Conservation (phyloP, 495 filamentous ascomycete genomes). For the Xylaria bambusicola region DNA sequence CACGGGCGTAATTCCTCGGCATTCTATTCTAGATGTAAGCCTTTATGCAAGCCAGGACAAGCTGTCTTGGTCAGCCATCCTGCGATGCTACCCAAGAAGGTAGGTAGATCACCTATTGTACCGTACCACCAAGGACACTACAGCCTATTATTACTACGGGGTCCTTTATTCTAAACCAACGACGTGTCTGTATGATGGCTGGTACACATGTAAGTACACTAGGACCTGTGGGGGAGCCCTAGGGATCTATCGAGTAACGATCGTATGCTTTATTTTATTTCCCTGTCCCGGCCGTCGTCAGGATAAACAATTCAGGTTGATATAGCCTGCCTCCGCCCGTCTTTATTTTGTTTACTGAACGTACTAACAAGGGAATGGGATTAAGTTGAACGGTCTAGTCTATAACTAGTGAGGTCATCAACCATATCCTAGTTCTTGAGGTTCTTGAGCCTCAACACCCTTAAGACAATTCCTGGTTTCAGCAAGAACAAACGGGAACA, state of each 20-base stretch:
- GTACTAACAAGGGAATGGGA: neutral
- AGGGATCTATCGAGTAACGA: constrained; percentile 10
- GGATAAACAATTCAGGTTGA: neutral
- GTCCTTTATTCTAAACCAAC: constrained; percentile 7
- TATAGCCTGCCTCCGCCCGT: neutral
- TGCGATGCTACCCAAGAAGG: constrained; percentile 6
- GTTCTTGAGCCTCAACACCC: too few species aligned
- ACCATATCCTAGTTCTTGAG: neutral
- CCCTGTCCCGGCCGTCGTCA: neutral
- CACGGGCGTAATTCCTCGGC: neutral
- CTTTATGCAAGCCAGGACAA: constrained; percentile 8
- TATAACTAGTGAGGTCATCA: neutral
- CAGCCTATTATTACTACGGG: neutral
- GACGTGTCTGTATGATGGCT: neutral
- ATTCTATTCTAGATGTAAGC: constrained; percentile 1
- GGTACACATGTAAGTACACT: neutral
- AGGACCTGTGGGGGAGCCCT: constrained; percentile 4
- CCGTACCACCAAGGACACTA: neutral
- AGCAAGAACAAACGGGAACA: neutral
- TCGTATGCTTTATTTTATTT: constrained; percentile 5
- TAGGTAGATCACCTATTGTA: constrained; percentile 1
- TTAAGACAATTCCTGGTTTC: too few species aligned
- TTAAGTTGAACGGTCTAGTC: neutral
- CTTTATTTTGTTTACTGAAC: neutral
- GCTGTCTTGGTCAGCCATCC: constrained; percentile 12